Evolutionary conservation across 176 grass and related monocot genomes (phyloP).

Genomic region (Tillandsia fasciculata): DNA sequence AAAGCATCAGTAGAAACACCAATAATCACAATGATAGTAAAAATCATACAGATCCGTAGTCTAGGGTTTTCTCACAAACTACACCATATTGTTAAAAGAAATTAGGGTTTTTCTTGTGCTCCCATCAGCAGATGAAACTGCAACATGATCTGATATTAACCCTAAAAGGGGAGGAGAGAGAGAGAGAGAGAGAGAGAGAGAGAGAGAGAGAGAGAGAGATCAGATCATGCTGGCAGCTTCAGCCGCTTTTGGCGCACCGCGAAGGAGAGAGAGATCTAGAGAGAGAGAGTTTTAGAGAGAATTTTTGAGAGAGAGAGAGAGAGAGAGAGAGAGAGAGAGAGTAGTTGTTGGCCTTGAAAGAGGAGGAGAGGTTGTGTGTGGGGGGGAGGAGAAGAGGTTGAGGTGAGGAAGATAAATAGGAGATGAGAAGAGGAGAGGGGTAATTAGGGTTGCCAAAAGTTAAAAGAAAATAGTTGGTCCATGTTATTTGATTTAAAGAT

Average conservation of each 20-base stretch:
- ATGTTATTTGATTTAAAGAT: too few species aligned
- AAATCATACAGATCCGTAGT: too few species aligned
- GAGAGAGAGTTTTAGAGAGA: conserved; percentile 5
- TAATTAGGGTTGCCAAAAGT: too few species aligned
- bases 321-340: conserved; percentile 25
- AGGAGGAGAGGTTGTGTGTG: conserved; percentile 25
- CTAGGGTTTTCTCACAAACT: too few species aligned
- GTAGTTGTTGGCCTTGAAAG: conserved; percentile 30
- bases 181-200: neutral
- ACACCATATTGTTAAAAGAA: too few species aligned
- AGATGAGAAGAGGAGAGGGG: too few species aligned
- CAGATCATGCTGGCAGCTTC: conserved; percentile 90
- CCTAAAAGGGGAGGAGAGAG: neutral
- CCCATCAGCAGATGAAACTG: conserved; percentile 1
- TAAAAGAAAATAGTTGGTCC: too few species aligned
- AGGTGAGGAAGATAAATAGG: too few species aligned
- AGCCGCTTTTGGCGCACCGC: conserved; percentile 52
- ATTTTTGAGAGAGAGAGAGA: neutral
- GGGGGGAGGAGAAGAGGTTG: conserved; percentile 16
- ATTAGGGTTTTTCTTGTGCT: neutral
- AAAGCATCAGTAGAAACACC: too few species aligned
- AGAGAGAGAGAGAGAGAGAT: neutral
- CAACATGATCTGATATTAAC: neutral
- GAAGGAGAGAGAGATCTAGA: neutral
- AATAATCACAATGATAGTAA: too few species aligned